Evolutionary conservation across 352 stramenopile genomes (phyloP), one percentile per base, ranked within the genome.

Genomic region (Thraustotheca clavata): DNA sequence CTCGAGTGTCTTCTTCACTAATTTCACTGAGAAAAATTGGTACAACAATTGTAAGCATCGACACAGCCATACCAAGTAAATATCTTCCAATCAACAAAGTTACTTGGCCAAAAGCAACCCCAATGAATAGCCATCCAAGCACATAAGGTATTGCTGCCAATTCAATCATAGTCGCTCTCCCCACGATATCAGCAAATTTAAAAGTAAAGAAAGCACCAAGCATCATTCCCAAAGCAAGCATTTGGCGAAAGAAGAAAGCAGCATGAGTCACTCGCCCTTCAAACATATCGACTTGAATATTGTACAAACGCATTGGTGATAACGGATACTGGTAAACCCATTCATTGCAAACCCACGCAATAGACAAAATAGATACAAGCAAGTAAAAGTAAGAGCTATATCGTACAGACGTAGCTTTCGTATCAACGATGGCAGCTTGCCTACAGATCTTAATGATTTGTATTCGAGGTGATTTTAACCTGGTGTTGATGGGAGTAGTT

Each of bases 231-330:
- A 92, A 69, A 35, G 80, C 77, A 22, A 89, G 62, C 49, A 83
- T 89, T 34, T 80, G 74, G 35, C 72, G 70, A 59, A 80, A 82
- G 65, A 88, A 92, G 69, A 89, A 92, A 38, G 71, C 71, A 26
- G 83, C 69, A 60, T 89, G 79, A 40, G 73, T 73, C 61, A 90
- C 79, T 67, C 73, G 75, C n/a, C 74, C 79, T 71, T 71, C 76
- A 65, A 92, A 92, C 16, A 90, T 74, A 60, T 92, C 80, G 48
- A 92, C 79, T 67, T 92, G 80, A 70, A 92, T 89, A 67, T 90
- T 87, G 72, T 92, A 92, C 9, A 92, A 75, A 7, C 81, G 69
- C 29, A 60, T 75, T 9, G 83, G 79, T 12, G 79, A 76, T 49
- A 92, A 75, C 35, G 83, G 83, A 71, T 90, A 92, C 38, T 89